Conservation (phyloP, 108 stramenopile species). For the Stephanodiscus minutulus region DNA sequence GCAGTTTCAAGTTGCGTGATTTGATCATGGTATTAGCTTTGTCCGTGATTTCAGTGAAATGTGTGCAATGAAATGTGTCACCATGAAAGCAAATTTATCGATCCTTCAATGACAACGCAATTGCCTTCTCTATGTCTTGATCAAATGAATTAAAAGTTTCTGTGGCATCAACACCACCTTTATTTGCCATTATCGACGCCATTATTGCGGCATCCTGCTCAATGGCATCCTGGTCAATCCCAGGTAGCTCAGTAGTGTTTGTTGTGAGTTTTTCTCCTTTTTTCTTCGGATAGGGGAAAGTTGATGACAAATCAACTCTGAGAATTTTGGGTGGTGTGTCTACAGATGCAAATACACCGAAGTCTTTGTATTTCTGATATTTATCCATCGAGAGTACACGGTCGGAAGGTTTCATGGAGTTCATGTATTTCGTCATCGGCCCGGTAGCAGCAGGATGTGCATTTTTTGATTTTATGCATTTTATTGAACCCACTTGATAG, state of each 20-base stretch:
- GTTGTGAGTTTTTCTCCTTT: background rate
- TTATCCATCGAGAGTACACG: conserved; percentile 9
- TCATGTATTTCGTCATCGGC: conserved; percentile 21
- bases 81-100: conserved; percentile 2
- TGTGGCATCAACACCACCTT: conserved; percentile 1
- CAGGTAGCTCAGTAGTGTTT: conserved; percentile 3
- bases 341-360: conserved; percentile 34
- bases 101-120: conserved; percentile 42
- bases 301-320: background rate
- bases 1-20: no score
- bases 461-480: conserved; percentile 11
- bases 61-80: no score
- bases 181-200: conserved; percentile 19
- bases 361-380: conserved; percentile 32
- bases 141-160: conserved; percentile 13
- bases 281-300: background rate
- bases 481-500: conserved; percentile 59
- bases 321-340: conserved; percentile 10
- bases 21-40: no score
- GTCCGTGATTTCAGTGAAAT: no score
- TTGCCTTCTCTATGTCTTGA: conserved; percentile 45
- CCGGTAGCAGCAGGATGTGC: conserved; percentile 2
- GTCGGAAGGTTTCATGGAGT: background rate
- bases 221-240: background rate
- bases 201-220: conserved; percentile 28